phyloP scores from a whole-genome alignment of 2,329 filamentous ascomycete species.

The Penicillium sp. region DNA sequence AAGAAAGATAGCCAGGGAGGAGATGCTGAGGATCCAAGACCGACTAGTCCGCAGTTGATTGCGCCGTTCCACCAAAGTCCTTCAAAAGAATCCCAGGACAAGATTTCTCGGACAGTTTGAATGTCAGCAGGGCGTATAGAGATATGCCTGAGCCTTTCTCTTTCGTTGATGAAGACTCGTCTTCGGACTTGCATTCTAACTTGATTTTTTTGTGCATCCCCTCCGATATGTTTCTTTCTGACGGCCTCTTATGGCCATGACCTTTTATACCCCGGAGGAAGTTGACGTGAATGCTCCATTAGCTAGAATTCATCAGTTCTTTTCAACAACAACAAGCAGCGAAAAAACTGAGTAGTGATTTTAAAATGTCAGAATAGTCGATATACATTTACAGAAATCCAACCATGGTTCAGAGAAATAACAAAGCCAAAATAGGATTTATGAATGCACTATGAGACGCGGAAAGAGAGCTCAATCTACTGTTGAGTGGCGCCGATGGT shows the following conservation, averaged over 20 bases:
- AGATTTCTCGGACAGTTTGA: neutral
- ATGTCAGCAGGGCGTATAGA: neutral
- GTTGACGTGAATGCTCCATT: neutral
- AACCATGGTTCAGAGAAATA: neutral
- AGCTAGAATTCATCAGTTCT: neutral
- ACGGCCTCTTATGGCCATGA: neutral
- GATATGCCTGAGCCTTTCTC: neutral
- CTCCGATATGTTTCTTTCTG: neutral
- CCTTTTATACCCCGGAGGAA: neutral
- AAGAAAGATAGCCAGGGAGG: neutral
- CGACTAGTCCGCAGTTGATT: constrained; percentile 1
- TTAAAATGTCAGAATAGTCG: no score
- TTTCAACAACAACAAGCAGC: neutral
- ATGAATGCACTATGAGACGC: neutral
- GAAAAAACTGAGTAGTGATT: neutral
- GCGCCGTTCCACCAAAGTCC: neutral
- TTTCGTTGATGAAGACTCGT: neutral
- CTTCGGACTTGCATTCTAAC: neutral
- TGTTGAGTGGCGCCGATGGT: constrained; percentile 16
- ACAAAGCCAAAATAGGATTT: neutral
- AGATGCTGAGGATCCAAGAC: constrained; percentile 10
- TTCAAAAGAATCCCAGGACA: neutral
- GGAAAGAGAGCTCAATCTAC: neutral
- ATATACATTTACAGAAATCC: neutral
- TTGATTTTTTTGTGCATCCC: neutral